Evolutionary conservation across 352 stramenopile species (phyloP), one percentile per base, ranked within the genome.

Genomic region (Plasmopara viticola): DNA sequence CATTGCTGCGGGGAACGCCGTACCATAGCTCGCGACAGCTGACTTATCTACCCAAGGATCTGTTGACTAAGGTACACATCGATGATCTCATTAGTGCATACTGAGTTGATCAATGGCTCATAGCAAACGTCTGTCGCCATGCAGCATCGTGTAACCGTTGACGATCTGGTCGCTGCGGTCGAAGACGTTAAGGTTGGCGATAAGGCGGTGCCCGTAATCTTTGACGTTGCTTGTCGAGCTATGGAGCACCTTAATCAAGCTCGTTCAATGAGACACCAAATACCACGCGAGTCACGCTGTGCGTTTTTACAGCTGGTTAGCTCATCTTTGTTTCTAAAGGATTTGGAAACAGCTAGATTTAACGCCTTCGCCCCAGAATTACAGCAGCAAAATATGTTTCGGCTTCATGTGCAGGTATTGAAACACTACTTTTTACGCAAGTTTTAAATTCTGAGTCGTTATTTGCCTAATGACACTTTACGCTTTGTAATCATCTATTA

Each of bases 151-250:
- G 49, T 92, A 13, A 68, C 56, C 2, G 20, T 64, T 28, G 58
- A 90, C 33, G 70, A 91, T 45, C 49, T 96, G 15, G 49, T 83
- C 9, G 72, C 71, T 14, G 75, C 67, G 2, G 68, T 69, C 0
- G 70, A 90, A n/a, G 72, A 91, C 31, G 67, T 70, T 0, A 64
- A 66, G 13, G 55, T 80, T 1, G 84, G 86, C 18, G 68, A 70
- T 4, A 86, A 92, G 52, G 68, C 90, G 9, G 70, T 84, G 5
- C 86, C 89, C 0, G 86, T 87, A 14, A 74, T 95, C 12, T 96
- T 95, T 58, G 89, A 95, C 15, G 78, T 97, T 9, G 86, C 87
- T 7, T 93, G 84, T 37, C 69, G 72, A 2, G 86, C 86, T 0
- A 74, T 95, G 57, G 78, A 87, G 25, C 87, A 96, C 50, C 65